Evolutionary conservation across 768 basidiomycete species (phyloP).

Genomic region (Baorangia bicolor): DNA sequence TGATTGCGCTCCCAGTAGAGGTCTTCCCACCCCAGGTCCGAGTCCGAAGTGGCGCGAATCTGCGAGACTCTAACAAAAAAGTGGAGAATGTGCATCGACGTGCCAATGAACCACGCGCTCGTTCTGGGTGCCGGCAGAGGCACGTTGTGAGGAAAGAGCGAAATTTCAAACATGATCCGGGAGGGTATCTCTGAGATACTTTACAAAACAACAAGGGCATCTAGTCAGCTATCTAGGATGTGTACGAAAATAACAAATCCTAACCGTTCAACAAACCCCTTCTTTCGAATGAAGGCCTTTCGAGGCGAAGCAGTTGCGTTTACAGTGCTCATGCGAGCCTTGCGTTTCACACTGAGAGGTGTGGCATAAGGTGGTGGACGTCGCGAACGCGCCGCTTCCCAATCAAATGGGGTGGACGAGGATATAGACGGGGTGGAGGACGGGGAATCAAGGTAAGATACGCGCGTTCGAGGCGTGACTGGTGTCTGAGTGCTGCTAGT

Average conservation of each 20-base stretch:
- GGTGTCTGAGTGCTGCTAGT: constrained; percentile 40
- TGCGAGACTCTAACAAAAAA: constrained; percentile 63
- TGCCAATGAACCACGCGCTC: constrained; percentile 65
- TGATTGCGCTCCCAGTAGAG: constrained; percentile 67
- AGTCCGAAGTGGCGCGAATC: constrained; percentile 54
- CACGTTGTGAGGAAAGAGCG: constrained; percentile 78
- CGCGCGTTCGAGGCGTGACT: constrained; percentile 44
- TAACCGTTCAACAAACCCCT: constrained; percentile 61
- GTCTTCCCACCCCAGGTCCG: constrained; percentile 77
- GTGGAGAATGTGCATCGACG: constrained; percentile 64
- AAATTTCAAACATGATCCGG: constrained; percentile 71
- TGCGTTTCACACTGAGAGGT: constrained; percentile 49
- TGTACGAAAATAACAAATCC: constrained; percentile 4
- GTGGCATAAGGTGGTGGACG: constrained; percentile 73
- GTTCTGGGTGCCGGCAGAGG: constrained; percentile 68
- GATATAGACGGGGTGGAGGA: constrained; percentile 71
- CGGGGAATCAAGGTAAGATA: constrained; percentile 58
- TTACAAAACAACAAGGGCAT: background rate
- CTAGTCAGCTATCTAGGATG: constrained; percentile 16
- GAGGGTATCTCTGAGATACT: constrained; percentile 71
- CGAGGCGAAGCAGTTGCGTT: constrained; percentile 36
- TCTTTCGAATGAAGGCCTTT: constrained; percentile 60
- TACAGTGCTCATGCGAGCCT: constrained; percentile 38
- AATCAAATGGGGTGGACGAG: constrained; percentile 78
- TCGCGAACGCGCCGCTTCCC: constrained; percentile 76